These are phyloP conservation scores for Saksenaea oblongispora DNA, from an alignment of 371 early-diverging fungal genomes.

Conservation along the genomic window DNA sequence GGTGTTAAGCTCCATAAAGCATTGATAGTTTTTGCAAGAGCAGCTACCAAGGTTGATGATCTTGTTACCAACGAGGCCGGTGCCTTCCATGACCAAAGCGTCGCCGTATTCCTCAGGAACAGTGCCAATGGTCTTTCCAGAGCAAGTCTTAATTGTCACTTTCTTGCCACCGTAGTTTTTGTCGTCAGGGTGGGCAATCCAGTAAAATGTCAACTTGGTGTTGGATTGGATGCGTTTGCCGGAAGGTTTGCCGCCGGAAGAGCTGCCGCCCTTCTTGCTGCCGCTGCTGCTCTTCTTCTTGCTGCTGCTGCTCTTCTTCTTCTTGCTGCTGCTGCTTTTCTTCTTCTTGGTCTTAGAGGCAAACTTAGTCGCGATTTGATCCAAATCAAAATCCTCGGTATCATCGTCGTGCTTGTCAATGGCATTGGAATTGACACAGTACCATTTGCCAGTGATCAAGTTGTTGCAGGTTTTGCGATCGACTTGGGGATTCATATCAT, in stretches of 20 bases:
- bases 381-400: not conserved
- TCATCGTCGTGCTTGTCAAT: not conserved
- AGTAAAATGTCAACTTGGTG: slow-evolving; percentile 29
- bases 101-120: slow-evolving; percentile 24
- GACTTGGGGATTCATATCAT: slow-evolving; percentile 17
- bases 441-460: slow-evolving; percentile 21
- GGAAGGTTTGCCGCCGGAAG: not conserved
- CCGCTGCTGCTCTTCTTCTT: slow-evolving; percentile 5
- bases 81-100: slow-evolving; percentile 34
- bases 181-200: slow-evolving; percentile 28
- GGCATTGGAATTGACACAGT: slow-evolving; percentile 7
- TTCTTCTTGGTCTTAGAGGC: slow-evolving; percentile 3
- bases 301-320: not conserved
- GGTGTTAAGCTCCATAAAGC: slow-evolving; percentile 28
- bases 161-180: slow-evolving; percentile 12
- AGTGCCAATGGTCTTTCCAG: slow-evolving; percentile 25
- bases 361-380: not conserved
- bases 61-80: slow-evolving; percentile 22
- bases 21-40: slow-evolving; percentile 26
- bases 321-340: not conserved
- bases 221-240: slow-evolving; percentile 7
- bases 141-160: slow-evolving; percentile 26
- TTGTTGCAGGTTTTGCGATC: slow-evolving; percentile 23
- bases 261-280: slow-evolving; percentile 4
- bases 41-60: slow-evolving; percentile 32